These are phyloP conservation scores for Gryganskiella cystojenkinii DNA, from an alignment of 192 early-diverging fungal genomes.

Conservation along the genomic window DNA sequence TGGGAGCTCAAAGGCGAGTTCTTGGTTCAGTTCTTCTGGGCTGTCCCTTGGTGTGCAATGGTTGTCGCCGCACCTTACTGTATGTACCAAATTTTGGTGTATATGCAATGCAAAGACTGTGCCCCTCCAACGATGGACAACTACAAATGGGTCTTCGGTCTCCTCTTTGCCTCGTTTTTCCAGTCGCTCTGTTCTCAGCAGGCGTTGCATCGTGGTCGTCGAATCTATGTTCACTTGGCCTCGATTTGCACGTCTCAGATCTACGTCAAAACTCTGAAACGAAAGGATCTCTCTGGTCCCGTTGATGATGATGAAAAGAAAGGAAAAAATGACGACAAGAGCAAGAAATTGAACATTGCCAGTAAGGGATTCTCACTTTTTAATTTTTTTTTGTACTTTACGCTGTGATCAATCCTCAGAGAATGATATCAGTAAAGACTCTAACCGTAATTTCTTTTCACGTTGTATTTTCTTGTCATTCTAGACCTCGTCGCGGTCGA, in stretches of 20 bases:
- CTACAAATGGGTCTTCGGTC: slow-evolving; percentile 66
- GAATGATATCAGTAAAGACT: too few relatives aligned
- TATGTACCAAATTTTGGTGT: not conserved
- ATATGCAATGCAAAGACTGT: slow-evolving; percentile 5
- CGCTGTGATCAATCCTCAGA: too few relatives aligned
- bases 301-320: slow-evolving; percentile 47
- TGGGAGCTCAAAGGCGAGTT: not conserved
- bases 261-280: slow-evolving; percentile 52
- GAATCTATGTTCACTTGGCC: slow-evolving; percentile 60
- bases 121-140: not conserved
- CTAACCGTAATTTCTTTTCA: too few relatives aligned
- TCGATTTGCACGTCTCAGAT: slow-evolving; percentile 53
- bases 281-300: slow-evolving; percentile 45
- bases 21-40: slow-evolving; percentile 11
- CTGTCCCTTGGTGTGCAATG: not conserved
- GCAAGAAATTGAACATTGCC: slow-evolving; percentile 1
- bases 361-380: slow-evolving; percentile 9
- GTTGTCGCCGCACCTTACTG: not conserved
- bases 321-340: slow-evolving; percentile 19
- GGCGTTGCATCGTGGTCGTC: slow-evolving; percentile 68
- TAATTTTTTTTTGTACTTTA: slow-evolving; percentile 1
- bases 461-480: too few relatives aligned
- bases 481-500: not conserved
- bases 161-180: slow-evolving; percentile 55
- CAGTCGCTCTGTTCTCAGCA: slow-evolving; percentile 58